A percentile compares a stretch with the other conserved stretches of the same genome.
Conservation (phyloP, 331 rosid species). For the Cydonia oblonga region DNA sequence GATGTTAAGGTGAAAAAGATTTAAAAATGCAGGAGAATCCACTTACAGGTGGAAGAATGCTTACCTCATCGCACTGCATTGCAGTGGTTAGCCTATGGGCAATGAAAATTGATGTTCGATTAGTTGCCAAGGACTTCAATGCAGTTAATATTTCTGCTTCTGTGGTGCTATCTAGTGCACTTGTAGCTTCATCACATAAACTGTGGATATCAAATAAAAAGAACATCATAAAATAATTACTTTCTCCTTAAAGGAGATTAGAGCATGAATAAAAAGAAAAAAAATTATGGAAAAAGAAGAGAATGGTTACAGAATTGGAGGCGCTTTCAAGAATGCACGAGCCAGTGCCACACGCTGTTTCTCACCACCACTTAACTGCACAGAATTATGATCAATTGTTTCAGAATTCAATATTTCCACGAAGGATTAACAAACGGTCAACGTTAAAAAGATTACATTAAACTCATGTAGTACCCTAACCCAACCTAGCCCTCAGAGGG, state of each 20-base stretch:
- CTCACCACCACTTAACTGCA: conserved; percentile 93
- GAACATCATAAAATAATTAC: background rate
- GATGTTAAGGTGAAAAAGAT: background rate
- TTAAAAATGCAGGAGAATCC: background rate
- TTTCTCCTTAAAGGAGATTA: background rate
- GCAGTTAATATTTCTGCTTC: conserved; percentile 90
- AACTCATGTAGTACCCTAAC: background rate
- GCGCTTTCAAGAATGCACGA: conserved; percentile 92
- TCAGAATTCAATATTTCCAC: conserved; percentile 4
- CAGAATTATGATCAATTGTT: conserved; percentile 17
- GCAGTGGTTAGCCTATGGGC: conserved; percentile 99
- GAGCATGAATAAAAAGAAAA: background rate
- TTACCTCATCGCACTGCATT: conserved; percentile 93
- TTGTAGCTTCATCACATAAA: conserved; percentile 96
- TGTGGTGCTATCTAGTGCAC: conserved; percentile 98
- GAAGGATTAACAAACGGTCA: background rate
- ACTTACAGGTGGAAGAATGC: background rate
- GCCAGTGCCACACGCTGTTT: conserved; percentile 98
- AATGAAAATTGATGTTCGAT: conserved; percentile 83
- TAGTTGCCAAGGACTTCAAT: conserved; percentile 58
- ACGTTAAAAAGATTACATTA: no score
- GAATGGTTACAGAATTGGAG: conserved; percentile 68
- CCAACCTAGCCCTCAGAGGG: background rate
- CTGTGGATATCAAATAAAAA: conserved; percentile 30
- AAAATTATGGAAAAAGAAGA: conserved; percentile 5